phyloP scores from a whole-genome alignment of 495 filamentous ascomycete species.

The Acidomyces sp. region DNA sequence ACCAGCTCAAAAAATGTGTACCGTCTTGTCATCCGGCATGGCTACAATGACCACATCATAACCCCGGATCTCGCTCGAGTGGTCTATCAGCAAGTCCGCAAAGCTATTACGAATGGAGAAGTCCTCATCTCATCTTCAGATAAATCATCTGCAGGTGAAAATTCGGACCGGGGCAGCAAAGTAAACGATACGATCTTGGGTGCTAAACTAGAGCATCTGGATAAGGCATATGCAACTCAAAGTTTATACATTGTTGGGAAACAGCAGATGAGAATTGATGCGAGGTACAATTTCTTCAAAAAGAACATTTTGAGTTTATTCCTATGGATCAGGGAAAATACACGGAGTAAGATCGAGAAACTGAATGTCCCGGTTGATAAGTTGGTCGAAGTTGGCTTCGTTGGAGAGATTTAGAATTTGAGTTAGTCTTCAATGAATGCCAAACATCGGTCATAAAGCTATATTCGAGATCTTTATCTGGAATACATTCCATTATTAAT shows the following conservation, averaged over 20 bases:
- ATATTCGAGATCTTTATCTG: too few species aligned
- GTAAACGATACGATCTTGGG: neutral
- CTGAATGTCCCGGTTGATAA: conserved; percentile 47
- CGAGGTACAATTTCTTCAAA: conserved; percentile 33
- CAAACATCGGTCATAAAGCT: too few species aligned
- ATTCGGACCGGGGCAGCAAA: neutral
- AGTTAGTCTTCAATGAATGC: neutral
- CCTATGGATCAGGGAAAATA: conserved; percentile 59
- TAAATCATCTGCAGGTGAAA: neutral
- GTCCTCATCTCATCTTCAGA: neutral
- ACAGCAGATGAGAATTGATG: conserved; percentile 49
- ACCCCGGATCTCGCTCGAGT: conserved; percentile 45
- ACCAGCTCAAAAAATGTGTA: conserved; percentile 28
- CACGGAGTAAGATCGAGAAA: conserved; percentile 48
- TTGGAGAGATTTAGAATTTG: conserved; percentile 38
- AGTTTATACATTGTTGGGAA: conserved; percentile 61
- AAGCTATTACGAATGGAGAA: conserved; percentile 35
- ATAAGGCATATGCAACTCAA: conserved; percentile 46
- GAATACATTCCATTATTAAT: too few species aligned
- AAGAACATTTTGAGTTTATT: conserved; percentile 41
- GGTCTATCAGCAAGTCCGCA: conserved; percentile 46
- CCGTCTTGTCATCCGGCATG: conserved; percentile 48
- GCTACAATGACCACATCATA: conserved; percentile 57
- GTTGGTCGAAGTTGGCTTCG: conserved; percentile 56
- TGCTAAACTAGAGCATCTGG: conserved; percentile 35